Evolutionary conservation across 371 early-diverging fungal genomes (phyloP).

Genomic region (Lichtheimia hyalospora): DNA sequence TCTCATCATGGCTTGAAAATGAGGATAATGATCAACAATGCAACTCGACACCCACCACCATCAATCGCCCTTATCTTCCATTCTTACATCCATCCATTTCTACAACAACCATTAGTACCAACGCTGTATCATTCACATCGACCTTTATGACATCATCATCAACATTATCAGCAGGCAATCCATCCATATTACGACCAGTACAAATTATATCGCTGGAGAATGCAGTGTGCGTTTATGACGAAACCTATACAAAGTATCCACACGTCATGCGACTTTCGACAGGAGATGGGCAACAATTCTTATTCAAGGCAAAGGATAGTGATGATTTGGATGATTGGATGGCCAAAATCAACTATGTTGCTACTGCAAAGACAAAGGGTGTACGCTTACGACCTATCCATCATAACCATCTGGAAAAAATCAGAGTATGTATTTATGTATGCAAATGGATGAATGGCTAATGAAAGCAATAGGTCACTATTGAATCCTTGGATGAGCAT

Average conservation of each 20-base stretch:
- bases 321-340: slow-evolving; percentile 83
- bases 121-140: slow-evolving; percentile 3
- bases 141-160: background rate
- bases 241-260: slow-evolving; percentile 69
- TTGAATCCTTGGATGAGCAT: slow-evolving; percentile 1
- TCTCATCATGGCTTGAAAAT: slow-evolving; percentile 40
- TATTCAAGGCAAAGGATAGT: slow-evolving; percentile 65
- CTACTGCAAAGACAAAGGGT: slow-evolving; percentile 69
- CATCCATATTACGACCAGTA: slow-evolving; percentile 23
- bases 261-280: slow-evolving; percentile 74
- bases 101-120: background rate
- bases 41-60: background rate
- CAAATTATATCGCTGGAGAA: slow-evolving; percentile 65
- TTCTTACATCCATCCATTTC: slow-evolving; percentile 11
- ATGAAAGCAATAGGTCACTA: background rate
- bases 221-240: slow-evolving; percentile 70
- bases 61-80: background rate
- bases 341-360: slow-evolving; percentile 77
- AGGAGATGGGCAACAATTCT: slow-evolving; percentile 69
- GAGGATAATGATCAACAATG: slow-evolving; percentile 14
- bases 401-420: background rate
- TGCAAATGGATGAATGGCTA: too few species aligned
- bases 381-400: slow-evolving; percentile 44
- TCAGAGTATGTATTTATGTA: too few species aligned
- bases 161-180: background rate